Evolutionary conservation across 345 rosid species (phyloP).

Genomic region (Melaleuca alternifolia): DNA sequence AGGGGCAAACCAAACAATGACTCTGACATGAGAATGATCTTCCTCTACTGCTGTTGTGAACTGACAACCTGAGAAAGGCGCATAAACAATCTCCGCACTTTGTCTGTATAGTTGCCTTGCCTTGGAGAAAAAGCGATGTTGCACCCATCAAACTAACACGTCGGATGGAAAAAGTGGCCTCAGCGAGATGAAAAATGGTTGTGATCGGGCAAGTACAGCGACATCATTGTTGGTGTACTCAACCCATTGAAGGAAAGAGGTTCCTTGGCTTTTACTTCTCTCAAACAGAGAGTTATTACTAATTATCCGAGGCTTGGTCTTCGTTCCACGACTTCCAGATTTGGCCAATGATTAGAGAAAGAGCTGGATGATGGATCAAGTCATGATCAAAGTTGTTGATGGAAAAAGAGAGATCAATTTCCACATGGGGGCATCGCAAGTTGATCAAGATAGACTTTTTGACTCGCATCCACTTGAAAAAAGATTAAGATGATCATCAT

Average conservation of each 20-base stretch:
- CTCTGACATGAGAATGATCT: neutral
- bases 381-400: constrained; percentile 5
- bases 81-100: neutral
- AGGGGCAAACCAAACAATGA: neutral
- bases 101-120: constrained; percentile 1
- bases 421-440: neutral
- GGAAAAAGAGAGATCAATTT: neutral
- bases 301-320: neutral
- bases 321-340: neutral
- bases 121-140: constrained; percentile 10
- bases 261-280: constrained; percentile 42
- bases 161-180: neutral
- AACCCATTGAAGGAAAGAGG: neutral
- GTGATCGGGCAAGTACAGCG: neutral
- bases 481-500: neutral
- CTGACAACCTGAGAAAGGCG: neutral
- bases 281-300: constrained; percentile 26
- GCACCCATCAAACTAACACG: neutral
- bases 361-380: constrained; percentile 8
- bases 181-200: neutral
- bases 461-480: neutral
- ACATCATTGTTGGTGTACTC: neutral
- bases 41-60: neutral
- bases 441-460: neutral
- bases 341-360: neutral